Evolutionary conservation across 2,329 filamentous ascomycete genomes (phyloP).

Genomic region (Domatiomyces catenatus): DNA sequence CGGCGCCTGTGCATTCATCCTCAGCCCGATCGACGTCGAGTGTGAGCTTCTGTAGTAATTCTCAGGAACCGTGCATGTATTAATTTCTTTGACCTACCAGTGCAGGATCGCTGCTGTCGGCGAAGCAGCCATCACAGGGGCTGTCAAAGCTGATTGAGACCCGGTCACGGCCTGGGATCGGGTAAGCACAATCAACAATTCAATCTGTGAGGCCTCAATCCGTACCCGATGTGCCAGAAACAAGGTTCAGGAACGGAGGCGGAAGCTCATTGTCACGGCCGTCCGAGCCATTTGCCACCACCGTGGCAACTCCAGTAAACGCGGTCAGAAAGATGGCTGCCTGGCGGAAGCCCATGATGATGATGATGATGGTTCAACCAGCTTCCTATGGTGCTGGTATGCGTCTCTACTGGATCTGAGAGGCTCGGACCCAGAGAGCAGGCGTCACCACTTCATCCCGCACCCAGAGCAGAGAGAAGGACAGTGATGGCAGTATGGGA

Average conservation of each 20-base stretch:
- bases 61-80: too few relatives aligned
- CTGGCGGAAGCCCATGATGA: background rate
- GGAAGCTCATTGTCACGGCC: background rate
- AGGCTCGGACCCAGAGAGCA: background rate
- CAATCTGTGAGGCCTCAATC: background rate
- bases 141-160: conserved; percentile 11
- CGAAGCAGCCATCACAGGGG: conserved; percentile 12
- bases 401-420: background rate
- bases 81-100: conserved; percentile 12
- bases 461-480: background rate
- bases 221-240: conserved; percentile 16
- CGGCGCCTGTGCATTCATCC: conserved; percentile 17
- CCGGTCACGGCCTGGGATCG: conserved; percentile 7
- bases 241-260: conserved; percentile 10
- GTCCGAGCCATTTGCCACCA: conserved; percentile 7
- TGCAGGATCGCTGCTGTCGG: conserved; percentile 8
- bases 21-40: conserved; percentile 17
- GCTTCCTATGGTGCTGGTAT: too few relatives aligned
- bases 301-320: conserved; percentile 2
- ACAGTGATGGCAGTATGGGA: background rate
- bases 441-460: background rate
- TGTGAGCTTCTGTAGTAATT: conserved; percentile 17
- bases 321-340: conserved; percentile 9
- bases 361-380: background rate
- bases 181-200: conserved; percentile 1